Percentiles rank a stretch among this genome's conserved stretches.
Conservation (phyloP, 2,329 filamentous ascomycete genomes). For the Penicillium capsulatum region DNA sequence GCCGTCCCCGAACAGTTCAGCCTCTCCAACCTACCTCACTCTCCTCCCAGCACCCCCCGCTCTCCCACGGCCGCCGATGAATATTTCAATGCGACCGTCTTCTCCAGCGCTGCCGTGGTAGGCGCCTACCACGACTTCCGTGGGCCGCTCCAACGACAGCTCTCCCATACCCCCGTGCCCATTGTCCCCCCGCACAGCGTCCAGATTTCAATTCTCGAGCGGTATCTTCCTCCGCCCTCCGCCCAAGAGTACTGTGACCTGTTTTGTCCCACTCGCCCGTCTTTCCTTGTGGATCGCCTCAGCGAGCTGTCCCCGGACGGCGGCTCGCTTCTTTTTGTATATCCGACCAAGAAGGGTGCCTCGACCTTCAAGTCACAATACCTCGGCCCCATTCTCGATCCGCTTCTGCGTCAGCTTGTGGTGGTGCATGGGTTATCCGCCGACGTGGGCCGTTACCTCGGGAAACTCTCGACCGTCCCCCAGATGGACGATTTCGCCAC, state of each 20-base stretch:
- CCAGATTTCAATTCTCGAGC: slow-evolving; percentile 58
- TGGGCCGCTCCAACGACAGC: slow-evolving; percentile 40
- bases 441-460: slow-evolving; percentile 53
- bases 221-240: slow-evolving; percentile 61
- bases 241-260: slow-evolving; percentile 56
- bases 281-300: slow-evolving; percentile 58
- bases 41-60: slow-evolving; percentile 58
- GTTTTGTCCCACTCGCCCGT: slow-evolving; percentile 53
- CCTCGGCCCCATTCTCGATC: slow-evolving; percentile 58
- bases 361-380: slow-evolving; percentile 57
- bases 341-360: slow-evolving; percentile 57
- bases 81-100: slow-evolving; percentile 60
- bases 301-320: slow-evolving; percentile 55
- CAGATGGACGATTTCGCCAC: slow-evolving; percentile 54
- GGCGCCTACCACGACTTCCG: slow-evolving; percentile 55
- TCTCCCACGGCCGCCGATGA: slow-evolving; percentile 50
- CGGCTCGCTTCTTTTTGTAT: slow-evolving; percentile 59
- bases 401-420: slow-evolving; percentile 55
- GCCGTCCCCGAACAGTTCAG: slow-evolving; percentile 60
- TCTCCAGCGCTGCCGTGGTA: slow-evolving; percentile 59
- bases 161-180: slow-evolving; percentile 50
- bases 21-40: slow-evolving; percentile 58
- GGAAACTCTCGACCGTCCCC: slow-evolving; percentile 51
- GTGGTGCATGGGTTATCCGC: slow-evolving; percentile 57
- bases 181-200: slow-evolving; percentile 59